Percentiles rank a stretch among this genome's conserved stretches.
phyloP scores from a whole-genome alignment of 108 stramenopile genomes.

The Pseudonitzschia pungens region DNA sequence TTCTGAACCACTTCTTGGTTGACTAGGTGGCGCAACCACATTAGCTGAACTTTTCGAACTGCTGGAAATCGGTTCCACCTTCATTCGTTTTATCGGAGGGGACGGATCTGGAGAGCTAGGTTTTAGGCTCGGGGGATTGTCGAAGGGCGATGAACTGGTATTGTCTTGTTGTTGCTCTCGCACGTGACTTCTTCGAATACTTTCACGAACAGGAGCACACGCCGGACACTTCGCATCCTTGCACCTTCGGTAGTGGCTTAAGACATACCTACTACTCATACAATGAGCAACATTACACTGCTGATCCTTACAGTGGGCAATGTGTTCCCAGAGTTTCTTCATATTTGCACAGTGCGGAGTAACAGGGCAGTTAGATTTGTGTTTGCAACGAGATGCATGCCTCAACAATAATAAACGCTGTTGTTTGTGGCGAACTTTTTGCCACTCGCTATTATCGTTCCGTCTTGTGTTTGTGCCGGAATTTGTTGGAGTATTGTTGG shows the following conservation, averaged over 20 bases:
- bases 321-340: constrained; percentile 98
- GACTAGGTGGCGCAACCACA: no score
- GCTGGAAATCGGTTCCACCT: neutral
- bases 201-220: constrained; percentile 95
- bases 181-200: constrained; percentile 77
- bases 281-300: constrained; percentile 93
- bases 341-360: constrained; percentile 97
- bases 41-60: no score
- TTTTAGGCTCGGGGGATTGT: neutral
- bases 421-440: constrained; percentile 95
- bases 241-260: constrained; percentile 97
- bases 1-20: no score
- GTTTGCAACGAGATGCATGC: constrained; percentile 95
- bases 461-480: constrained; percentile 12
- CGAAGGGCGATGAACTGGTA: constrained; percentile 9
- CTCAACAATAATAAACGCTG: constrained; percentile 94
- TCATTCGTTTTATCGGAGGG: neutral
- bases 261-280: constrained; percentile 96
- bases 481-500: neutral
- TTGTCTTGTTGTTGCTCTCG: constrained; percentile 23
- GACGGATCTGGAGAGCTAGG: neutral
- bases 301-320: constrained; percentile 95
- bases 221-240: constrained; percentile 91
- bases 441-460: constrained; percentile 53
- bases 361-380: constrained; percentile 79